Evolutionary conservation across 495 filamentous ascomycete species (phyloP).

Genomic region (Achaetomiella virescens): DNA sequence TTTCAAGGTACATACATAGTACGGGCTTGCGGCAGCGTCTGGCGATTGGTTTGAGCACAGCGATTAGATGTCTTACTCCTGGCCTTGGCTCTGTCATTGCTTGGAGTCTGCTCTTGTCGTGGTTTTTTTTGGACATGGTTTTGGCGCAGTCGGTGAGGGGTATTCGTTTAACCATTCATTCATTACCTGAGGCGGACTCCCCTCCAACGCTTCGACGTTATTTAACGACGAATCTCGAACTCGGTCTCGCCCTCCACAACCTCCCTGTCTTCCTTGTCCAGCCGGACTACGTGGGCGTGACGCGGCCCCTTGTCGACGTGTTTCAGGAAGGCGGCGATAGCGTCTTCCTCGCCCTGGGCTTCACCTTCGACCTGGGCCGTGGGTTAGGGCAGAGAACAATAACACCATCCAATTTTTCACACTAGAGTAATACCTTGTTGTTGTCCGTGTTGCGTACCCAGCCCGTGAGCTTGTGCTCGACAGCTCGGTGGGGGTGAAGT

Average conservation of each 20-base stretch:
- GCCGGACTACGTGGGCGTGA: constrained; percentile 59
- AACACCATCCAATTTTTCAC: no score
- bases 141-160: background rate
- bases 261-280: constrained; percentile 62
- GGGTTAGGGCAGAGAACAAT: background rate
- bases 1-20: background rate
- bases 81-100: no score
- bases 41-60: no score
- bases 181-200: no score
- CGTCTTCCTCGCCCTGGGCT: constrained; percentile 65
- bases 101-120: no score
- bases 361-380: constrained; percentile 73
- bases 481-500: constrained; percentile 66
- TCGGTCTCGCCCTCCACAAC: constrained; percentile 54
- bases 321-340: constrained; percentile 62
- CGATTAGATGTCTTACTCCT: no score
- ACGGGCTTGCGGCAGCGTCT: background rate
- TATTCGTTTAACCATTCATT: background rate
- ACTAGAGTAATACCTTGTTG: constrained; percentile 49
- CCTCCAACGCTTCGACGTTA: background rate
- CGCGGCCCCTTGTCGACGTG: constrained; percentile 69
- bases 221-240: constrained; percentile 52
- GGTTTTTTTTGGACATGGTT: background rate
- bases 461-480: constrained; percentile 60
- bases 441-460: constrained; percentile 72